Evolutionary conservation across 371 early-diverging fungal genomes (phyloP).

Genomic region (Mucor circinelloides): DNA sequence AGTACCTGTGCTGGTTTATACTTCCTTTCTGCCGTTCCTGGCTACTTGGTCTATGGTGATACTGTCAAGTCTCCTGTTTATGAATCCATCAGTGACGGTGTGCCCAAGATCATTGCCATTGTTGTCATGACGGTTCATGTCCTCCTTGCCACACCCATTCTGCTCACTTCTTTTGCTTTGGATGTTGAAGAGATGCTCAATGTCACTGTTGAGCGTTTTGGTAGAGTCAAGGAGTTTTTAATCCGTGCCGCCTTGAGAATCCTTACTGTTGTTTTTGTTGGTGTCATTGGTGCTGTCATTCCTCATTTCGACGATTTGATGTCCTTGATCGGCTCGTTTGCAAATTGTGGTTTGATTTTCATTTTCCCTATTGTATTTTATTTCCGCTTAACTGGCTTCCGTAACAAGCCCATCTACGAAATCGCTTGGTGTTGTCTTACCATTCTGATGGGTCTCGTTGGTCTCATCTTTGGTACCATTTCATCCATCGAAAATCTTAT

Average conservation of each 20-base stretch:
- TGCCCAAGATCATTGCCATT: slow-evolving; percentile 65
- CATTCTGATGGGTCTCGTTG: slow-evolving; percentile 68
- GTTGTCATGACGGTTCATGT: slow-evolving; percentile 84
- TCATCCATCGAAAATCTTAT: slow-evolving; percentile 20
- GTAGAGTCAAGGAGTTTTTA: slow-evolving; percentile 53
- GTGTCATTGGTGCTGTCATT: slow-evolving; percentile 69
- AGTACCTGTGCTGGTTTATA: slow-evolving; percentile 76
- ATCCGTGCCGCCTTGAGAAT: slow-evolving; percentile 63
- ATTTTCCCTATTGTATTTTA: slow-evolving; percentile 85
- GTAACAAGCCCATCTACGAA: slow-evolving; percentile 58
- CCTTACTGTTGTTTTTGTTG: slow-evolving; percentile 48
- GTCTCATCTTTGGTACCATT: slow-evolving; percentile 65
- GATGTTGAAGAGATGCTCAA: slow-evolving; percentile 69
- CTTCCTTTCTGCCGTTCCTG: slow-evolving; percentile 71
- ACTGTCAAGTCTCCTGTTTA: slow-evolving; percentile 74
- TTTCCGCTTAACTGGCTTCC: slow-evolving; percentile 69
- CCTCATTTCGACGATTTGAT: slow-evolving; percentile 85
- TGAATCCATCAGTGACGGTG: slow-evolving; percentile 67
- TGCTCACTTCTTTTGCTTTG: slow-evolving; percentile 79
- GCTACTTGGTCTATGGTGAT: slow-evolving; percentile 86
- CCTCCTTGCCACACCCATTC: slow-evolving; percentile 79
- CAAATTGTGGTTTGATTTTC: slow-evolving; percentile 79
- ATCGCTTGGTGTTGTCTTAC: slow-evolving; percentile 61
- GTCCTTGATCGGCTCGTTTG: slow-evolving; percentile 81
- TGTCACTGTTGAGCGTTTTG: slow-evolving; percentile 57